These are phyloP conservation scores for Penicillium alfredii DNA, from an alignment of 495 filamentous ascomycete genomes.

Conservation along the genomic window DNA sequence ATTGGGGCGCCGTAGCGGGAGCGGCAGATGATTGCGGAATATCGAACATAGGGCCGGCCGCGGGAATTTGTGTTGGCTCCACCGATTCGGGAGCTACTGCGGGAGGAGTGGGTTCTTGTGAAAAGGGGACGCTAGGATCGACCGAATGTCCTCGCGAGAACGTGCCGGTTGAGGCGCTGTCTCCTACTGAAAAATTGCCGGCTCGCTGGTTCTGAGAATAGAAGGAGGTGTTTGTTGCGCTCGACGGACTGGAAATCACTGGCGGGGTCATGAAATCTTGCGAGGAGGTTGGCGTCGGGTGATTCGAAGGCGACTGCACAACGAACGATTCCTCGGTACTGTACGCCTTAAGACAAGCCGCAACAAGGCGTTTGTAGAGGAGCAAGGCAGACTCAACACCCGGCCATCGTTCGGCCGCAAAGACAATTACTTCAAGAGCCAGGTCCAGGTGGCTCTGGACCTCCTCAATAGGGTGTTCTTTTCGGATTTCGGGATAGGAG, in stretches of 20 bases:
- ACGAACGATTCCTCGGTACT: constrained; percentile 61
- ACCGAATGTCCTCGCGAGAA: constrained; percentile 36
- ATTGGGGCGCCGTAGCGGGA: constrained; percentile 12
- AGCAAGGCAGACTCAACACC: constrained; percentile 76
- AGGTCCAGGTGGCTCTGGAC: constrained; percentile 63
- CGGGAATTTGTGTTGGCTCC: constrained; percentile 16
- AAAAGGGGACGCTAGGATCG: constrained; percentile 26
- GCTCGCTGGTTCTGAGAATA: constrained; percentile 30
- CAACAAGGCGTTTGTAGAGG: constrained; percentile 73
- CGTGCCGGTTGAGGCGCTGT: constrained; percentile 29
- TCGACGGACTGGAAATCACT: constrained; percentile 46
- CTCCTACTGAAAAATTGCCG: constrained; percentile 24
- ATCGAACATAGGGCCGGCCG: constrained; percentile 15
- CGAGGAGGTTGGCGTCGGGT: constrained; percentile 40
- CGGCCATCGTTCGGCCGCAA: constrained; percentile 79
- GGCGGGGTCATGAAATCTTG: constrained; percentile 44
- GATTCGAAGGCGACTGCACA: constrained; percentile 55
- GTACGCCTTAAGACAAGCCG: constrained; percentile 78
- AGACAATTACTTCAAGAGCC: constrained; percentile 66
- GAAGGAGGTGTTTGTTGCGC: constrained; percentile 31
- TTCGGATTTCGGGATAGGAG: constrained; percentile 76
- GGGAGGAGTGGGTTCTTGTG: constrained; percentile 23
- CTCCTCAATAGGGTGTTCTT: constrained; percentile 59
- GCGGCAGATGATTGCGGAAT: constrained; percentile 13
- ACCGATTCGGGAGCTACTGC: constrained; percentile 11